These are phyloP conservation scores for Starmerella vaccinii DNA, from an alignment of 805 yeast species.

Conservation along the genomic window DNA sequence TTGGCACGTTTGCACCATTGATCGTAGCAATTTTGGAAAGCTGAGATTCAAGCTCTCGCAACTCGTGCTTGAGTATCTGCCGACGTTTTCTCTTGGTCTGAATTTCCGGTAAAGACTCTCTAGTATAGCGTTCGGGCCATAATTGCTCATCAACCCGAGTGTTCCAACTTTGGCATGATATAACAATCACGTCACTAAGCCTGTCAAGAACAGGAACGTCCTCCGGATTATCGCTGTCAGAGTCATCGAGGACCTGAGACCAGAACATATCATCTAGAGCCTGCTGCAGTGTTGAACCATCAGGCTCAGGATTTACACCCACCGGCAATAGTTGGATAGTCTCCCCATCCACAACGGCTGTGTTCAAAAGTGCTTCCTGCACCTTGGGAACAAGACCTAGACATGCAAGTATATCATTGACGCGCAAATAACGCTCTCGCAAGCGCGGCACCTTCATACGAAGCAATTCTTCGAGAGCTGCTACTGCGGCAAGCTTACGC, in stretches of 20 bases:
- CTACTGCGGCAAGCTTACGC: slow-evolving; percentile 8
- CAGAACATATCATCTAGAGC: slow-evolving; percentile 14
- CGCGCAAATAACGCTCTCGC: neutral
- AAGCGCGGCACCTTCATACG: neutral
- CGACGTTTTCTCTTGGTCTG: neutral
- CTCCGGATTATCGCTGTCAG: neutral
- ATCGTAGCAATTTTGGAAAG: neutral
- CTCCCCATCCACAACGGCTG: neutral
- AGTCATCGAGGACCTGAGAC: neutral
- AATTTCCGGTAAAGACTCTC: neutral
- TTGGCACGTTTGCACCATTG: neutral
- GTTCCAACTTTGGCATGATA: slow-evolving; percentile 3
- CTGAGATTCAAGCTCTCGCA: neutral
- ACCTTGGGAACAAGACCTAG: neutral
- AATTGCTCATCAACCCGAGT: slow-evolving; percentile 3
- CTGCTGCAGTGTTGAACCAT: slow-evolving; percentile 5
- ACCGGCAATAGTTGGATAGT: neutral
- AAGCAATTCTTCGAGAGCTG: slow-evolving; percentile 10
- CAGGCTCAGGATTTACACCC: neutral
- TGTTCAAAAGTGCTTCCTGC: neutral
- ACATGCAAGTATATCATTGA: neutral
- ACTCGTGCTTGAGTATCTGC: neutral
- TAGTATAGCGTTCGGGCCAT: slow-evolving; percentile 13
- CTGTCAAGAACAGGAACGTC: slow-evolving; percentile 11
- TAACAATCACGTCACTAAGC: slow-evolving; percentile 9